Conservation (phyloP, 2,329 filamentous ascomycete species). For the Colletotrichum sp. region DNA sequence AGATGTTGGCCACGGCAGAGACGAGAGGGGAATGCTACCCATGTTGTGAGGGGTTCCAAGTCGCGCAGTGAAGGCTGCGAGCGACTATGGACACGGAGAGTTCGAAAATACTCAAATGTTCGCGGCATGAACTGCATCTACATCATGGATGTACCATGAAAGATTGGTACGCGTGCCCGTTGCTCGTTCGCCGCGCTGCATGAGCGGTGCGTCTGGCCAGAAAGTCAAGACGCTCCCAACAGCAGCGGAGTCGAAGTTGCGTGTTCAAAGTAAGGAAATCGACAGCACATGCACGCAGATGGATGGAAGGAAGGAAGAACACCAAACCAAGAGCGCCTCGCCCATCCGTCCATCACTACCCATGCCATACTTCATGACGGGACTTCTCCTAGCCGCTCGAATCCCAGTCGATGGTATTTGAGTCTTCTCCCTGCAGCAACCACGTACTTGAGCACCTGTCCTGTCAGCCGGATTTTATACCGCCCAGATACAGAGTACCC, state of each 20-base stretch:
- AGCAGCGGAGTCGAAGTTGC: not conserved
- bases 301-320: not conserved
- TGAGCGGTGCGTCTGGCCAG: not conserved
- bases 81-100: not conserved
- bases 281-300: not conserved
- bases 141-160: slow-evolving; percentile 1
- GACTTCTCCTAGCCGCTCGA: not conserved
- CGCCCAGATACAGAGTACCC: not conserved
- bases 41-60: not conserved
- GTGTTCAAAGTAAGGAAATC: not conserved
- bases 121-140: not conserved
- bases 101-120: not conserved
- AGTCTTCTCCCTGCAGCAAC: not conserved
- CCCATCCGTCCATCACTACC: not conserved
- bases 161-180: not conserved
- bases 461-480: not conserved
- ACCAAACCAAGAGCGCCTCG: not conserved
- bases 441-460: not conserved
- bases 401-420: not conserved
- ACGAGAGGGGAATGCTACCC: not conserved
- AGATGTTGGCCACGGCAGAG: not conserved
- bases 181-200: not conserved
- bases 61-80: not conserved
- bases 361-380: not conserved
- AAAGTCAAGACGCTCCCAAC: not conserved